Conservation (phyloP, 2,329 filamentous ascomycete genomes). For the Neonectria neomacrospora region DNA sequence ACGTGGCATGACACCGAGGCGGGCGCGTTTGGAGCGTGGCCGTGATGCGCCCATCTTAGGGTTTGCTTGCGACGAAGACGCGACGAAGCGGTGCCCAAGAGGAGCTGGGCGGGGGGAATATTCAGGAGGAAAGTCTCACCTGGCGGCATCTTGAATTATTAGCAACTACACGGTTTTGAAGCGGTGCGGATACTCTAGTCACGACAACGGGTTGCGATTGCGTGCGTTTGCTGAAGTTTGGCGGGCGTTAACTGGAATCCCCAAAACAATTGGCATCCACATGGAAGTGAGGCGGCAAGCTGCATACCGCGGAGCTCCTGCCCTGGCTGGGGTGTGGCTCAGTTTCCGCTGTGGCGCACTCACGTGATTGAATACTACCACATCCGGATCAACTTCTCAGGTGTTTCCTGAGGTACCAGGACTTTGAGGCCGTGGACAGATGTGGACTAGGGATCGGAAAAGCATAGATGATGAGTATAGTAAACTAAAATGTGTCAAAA, state of each 20-base stretch:
- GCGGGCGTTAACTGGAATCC: not conserved
- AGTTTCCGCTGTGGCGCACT: not conserved
- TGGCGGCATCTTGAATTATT: slow-evolving; percentile 40
- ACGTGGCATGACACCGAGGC: not conserved
- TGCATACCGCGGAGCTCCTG: slow-evolving; percentile 2
- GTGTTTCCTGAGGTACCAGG: not conserved
- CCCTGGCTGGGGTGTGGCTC: slow-evolving; percentile 10
- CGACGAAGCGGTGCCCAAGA: not conserved
- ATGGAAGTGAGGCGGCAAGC: slow-evolving; percentile 2
- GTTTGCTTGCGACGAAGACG: slow-evolving; percentile 16
- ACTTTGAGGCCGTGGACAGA: slow-evolving; percentile 9
- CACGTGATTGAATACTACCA: not conserved
- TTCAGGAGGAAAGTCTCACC: slow-evolving; percentile 36
- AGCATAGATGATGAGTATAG: too few relatives aligned
- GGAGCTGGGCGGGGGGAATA: not conserved
- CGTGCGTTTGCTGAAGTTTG: slow-evolving; percentile 1
- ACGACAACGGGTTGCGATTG: not conserved
- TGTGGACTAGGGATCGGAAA: slow-evolving; percentile 16
- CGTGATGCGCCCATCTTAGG: slow-evolving; percentile 20
- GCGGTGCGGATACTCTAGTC: not conserved
- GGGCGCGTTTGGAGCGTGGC: slow-evolving; percentile 9
- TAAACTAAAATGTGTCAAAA: too few relatives aligned
- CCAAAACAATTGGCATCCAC: slow-evolving; percentile 5
- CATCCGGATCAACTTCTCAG: too few relatives aligned
- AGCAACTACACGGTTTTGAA: not conserved